Evolutionary conservation across 2,329 filamentous ascomycete species (phyloP).

Genomic region (Meredithiella fracta): DNA sequence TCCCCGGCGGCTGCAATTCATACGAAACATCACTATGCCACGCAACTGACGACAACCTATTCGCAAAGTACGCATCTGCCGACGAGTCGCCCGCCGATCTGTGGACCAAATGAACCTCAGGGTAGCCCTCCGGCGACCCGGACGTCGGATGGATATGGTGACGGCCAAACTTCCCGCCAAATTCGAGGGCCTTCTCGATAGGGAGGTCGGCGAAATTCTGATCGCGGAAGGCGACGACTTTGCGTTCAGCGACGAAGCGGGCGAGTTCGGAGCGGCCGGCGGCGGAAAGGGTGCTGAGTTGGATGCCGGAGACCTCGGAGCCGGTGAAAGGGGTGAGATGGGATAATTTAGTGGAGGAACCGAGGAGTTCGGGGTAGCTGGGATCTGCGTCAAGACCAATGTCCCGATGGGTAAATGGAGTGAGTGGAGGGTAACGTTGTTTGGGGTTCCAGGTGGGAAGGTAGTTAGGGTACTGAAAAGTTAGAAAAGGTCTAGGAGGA

Average conservation of each 20-base stretch:
- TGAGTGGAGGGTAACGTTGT: conserved; percentile 47
- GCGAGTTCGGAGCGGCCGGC: conserved; percentile 64
- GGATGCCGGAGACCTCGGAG: conserved; percentile 52
- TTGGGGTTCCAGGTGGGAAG: conserved; percentile 53
- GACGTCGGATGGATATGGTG: conserved; percentile 71
- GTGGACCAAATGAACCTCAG: conserved; percentile 65
- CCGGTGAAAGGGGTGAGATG: conserved; percentile 60
- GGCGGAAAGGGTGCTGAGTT: conserved; percentile 49
- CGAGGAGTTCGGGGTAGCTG: conserved; percentile 50
- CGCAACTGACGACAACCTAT: conserved; percentile 56
- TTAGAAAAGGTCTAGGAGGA: neutral
- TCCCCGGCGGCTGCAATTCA: conserved; percentile 75
- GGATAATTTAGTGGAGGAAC: conserved; percentile 31
- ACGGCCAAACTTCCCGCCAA: conserved; percentile 60
- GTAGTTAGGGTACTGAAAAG: conserved; percentile 48
- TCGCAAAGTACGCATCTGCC: conserved; percentile 43
- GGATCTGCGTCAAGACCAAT: conserved; percentile 61
- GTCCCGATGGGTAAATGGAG: conserved; percentile 56
- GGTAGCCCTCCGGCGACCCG: conserved; percentile 55
- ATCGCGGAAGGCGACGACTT: conserved; percentile 61
- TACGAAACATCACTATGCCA: conserved; percentile 88
- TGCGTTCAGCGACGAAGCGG: conserved; percentile 57
- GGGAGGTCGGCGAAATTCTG: conserved; percentile 58
- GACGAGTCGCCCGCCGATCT: conserved; percentile 37
- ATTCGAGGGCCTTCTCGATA: conserved; percentile 51